phyloP scores from a whole-genome alignment of 441 rosid species.

The Dalechampia spathulata region DNA sequence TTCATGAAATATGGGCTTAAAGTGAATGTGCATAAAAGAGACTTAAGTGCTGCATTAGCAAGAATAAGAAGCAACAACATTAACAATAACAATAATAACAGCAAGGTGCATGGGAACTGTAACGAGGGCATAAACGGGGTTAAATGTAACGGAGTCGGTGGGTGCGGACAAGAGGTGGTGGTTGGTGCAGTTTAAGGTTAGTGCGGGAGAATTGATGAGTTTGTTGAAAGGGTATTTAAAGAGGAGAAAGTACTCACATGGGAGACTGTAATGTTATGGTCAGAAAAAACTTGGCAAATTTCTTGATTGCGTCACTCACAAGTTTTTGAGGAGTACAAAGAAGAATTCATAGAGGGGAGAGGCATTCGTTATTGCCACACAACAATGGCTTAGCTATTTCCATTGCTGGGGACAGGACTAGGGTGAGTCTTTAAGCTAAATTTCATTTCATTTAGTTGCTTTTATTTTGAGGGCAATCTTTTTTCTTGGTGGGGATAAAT shows the following conservation, averaged over 20 bases:
- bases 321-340: background rate
- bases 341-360: background rate
- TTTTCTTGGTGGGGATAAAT: conserved; percentile 2
- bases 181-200: conserved; percentile 25
- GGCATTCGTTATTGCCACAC: too few species aligned
- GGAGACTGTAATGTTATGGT: background rate
- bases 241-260: conserved; percentile 1
- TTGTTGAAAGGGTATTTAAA: conserved; percentile 6
- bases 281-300: background rate
- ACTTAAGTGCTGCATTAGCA: conserved; percentile 33
- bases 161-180: conserved; percentile 6
- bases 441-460: background rate
- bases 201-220: conserved; percentile 7
- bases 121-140: background rate
- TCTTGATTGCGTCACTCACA: background rate
- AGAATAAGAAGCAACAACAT: conserved; percentile 11
- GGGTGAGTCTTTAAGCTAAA: background rate
- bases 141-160: conserved; percentile 29
- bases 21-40: conserved; percentile 61
- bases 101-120: conserved; percentile 6
- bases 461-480: conserved; percentile 17
- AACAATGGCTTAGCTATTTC: too few species aligned
- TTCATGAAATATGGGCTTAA: conserved; percentile 86
- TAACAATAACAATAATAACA: background rate
- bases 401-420: background rate